Conservation (phyloP, 2,329 filamentous ascomycete genomes). For the Trichophaea hybrida region DNA sequence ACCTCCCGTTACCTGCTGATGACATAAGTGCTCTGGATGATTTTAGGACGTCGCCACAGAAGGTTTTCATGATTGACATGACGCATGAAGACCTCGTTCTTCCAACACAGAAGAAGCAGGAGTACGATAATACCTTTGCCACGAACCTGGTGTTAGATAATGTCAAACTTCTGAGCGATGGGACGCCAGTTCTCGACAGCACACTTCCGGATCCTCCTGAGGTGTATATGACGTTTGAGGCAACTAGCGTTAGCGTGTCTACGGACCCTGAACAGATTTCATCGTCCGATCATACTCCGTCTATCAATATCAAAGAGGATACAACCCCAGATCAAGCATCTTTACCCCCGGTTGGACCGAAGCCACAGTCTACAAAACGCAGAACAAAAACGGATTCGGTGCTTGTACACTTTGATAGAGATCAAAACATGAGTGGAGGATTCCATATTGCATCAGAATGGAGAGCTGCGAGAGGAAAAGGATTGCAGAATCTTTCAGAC, state of each 20-base stretch:
- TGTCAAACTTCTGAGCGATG: background rate
- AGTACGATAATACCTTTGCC: background rate
- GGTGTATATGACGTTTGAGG: background rate
- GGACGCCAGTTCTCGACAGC: background rate
- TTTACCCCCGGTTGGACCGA: background rate
- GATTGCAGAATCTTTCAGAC: constrained; percentile 1
- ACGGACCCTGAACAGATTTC: background rate
- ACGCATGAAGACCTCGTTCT: background rate
- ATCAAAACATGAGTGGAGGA: background rate
- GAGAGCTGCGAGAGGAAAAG: constrained; percentile 1
- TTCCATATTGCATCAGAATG: background rate
- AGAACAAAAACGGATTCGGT: background rate
- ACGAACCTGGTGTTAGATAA: background rate
- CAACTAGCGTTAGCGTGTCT: background rate
- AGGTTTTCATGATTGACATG: background rate
- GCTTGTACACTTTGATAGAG: background rate
- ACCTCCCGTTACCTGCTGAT: background rate
- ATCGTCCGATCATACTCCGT: no score
- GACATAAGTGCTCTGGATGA: background rate
- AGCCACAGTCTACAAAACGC: background rate
- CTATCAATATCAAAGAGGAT: no score
- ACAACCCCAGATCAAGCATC: no score
- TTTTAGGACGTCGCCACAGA: background rate
- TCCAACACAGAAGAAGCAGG: background rate
- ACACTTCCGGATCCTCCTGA: constrained; percentile 1